phyloP scores from a whole-genome alignment of 1,284 basidiomycete species.

The Caloboletus inedulis region DNA sequence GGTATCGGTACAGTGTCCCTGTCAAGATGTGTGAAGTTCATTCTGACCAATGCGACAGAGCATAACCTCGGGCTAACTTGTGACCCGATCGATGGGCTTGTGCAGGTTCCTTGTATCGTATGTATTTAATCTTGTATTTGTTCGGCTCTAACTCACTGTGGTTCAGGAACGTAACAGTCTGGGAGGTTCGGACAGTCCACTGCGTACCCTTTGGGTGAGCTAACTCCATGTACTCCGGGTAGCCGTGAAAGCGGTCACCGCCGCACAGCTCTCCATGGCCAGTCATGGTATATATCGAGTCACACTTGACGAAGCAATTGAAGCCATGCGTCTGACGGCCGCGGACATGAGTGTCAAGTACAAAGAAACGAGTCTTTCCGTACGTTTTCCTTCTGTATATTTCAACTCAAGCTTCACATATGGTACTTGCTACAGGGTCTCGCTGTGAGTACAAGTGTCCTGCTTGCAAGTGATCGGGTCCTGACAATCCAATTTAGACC shows the following conservation, averaged over 20 bases:
- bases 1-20: slow-evolving; percentile 66
- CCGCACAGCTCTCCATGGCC: slow-evolving; percentile 93
- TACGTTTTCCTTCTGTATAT: slow-evolving; percentile 35
- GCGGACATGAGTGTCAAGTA: slow-evolving; percentile 85
- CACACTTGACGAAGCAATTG: slow-evolving; percentile 92
- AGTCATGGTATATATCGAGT: slow-evolving; percentile 85
- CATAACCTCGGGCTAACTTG: slow-evolving; percentile 89
- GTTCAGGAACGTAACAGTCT: slow-evolving; percentile 78
- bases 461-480: neutral
- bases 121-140: slow-evolving; percentile 28
- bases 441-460: slow-evolving; percentile 46
- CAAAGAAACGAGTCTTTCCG: slow-evolving; percentile 90
- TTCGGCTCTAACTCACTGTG: slow-evolving; percentile 1
- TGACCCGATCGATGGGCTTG: slow-evolving; percentile 89
- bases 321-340: slow-evolving; percentile 92
- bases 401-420: slow-evolving; percentile 6
- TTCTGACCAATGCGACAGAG: slow-evolving; percentile 42
- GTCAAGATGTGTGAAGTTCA: neutral
- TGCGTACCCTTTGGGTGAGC: slow-evolving; percentile 1
- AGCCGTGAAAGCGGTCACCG: slow-evolving; percentile 88
- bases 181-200: slow-evolving; percentile 53
- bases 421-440: slow-evolving; percentile 46
- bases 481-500: slow-evolving; percentile 39
- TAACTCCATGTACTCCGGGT: slow-evolving; percentile 9
- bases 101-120: slow-evolving; percentile 94